Evolutionary conservation across 1,139 yeast genomes (phyloP).

Genomic region (Wickerhamomyces sp.): DNA sequence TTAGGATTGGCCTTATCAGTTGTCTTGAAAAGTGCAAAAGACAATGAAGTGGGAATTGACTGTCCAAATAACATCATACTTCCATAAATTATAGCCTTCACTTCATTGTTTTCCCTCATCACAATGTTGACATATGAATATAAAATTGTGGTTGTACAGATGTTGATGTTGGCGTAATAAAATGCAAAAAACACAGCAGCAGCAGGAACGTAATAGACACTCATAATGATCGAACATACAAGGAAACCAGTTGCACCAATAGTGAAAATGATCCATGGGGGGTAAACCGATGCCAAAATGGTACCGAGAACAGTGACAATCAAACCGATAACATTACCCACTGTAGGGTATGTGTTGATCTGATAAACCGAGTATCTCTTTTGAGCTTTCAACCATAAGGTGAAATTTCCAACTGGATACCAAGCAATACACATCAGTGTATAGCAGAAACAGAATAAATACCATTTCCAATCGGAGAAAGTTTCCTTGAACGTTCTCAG

Average conservation of each 20-base stretch:
- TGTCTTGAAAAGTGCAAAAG: slow-evolving; percentile 15
- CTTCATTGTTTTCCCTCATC: slow-evolving; percentile 3
- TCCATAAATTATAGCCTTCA: slow-evolving; percentile 7
- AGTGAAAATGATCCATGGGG: slow-evolving; percentile 25
- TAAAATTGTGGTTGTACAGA: slow-evolving; percentile 2
- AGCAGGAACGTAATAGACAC: slow-evolving; percentile 31
- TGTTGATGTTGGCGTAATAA: slow-evolving; percentile 34
- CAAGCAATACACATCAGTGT: slow-evolving; percentile 8
- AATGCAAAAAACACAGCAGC: slow-evolving; percentile 10
- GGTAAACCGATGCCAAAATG: slow-evolving; percentile 20
- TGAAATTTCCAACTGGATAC: slow-evolving; percentile 14
- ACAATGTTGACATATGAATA: slow-evolving; percentile 3
- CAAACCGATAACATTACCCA: slow-evolving; percentile 11
- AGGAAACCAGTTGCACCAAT: slow-evolving; percentile 11
- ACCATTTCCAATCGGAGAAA: slow-evolving; percentile 3
- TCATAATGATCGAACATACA: slow-evolving; percentile 28
- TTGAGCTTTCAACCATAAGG: slow-evolving; percentile 14
- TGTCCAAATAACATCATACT: slow-evolving; percentile 9
- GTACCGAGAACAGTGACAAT: slow-evolving; percentile 9
- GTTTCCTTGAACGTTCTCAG: slow-evolving; percentile 1
- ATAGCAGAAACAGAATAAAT: slow-evolving; percentile 2
- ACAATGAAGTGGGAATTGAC: slow-evolving; percentile 13
- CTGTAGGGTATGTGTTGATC: slow-evolving; percentile 16
- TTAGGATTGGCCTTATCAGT: slow-evolving; percentile 45
- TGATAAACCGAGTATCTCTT: slow-evolving; percentile 11